These are phyloP conservation scores for Pseudogymnoascus sp. DNA, from an alignment of 2,329 filamentous ascomycete species.

Conservation along the genomic window DNA sequence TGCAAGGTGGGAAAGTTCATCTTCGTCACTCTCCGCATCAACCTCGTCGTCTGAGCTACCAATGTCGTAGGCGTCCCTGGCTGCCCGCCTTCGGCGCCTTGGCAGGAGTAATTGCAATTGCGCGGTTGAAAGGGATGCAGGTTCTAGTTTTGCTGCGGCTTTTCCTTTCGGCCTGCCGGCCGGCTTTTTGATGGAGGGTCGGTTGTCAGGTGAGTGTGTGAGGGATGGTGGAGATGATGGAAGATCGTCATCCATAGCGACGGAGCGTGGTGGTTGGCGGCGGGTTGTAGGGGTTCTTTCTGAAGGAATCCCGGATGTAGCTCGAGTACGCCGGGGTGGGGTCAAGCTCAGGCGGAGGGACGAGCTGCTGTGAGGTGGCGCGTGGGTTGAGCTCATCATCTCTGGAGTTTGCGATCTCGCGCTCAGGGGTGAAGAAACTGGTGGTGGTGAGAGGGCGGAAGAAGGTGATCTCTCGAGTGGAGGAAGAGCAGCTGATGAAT, in stretches of 20 bases:
- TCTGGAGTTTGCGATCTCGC: constrained; percentile 18
- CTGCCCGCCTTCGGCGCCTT: constrained; percentile 22
- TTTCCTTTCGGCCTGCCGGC: constrained; percentile 13
- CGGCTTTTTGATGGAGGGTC: constrained; percentile 19
- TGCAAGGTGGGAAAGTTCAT: constrained; percentile 44
- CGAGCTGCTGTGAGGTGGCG: constrained; percentile 27
- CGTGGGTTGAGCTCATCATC: constrained; percentile 26
- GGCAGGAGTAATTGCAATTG: constrained; percentile 31
- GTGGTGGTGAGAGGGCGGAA: neutral
- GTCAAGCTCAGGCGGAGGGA: constrained; percentile 10
- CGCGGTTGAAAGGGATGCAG: constrained; percentile 26
- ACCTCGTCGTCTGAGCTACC: constrained; percentile 35
- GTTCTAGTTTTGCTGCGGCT: constrained; percentile 16
- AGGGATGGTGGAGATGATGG: constrained; percentile 55
- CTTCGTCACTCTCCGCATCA: constrained; percentile 45
- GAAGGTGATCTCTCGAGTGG: constrained; percentile 10
- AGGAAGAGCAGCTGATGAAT: constrained; percentile 19
- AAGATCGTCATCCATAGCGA: constrained; percentile 14
- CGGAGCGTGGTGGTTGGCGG: constrained; percentile 16
- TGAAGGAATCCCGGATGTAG: neutral
- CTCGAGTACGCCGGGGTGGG: neutral
- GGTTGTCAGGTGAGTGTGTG: constrained; percentile 55
- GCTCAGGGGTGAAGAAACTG: constrained; percentile 9
- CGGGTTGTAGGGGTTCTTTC: neutral
- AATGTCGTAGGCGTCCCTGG: constrained; percentile 30